Percentiles rank a stretch among this genome's conserved stretches.
Evolutionary conservation across 2,329 filamentous ascomycete genomes (phyloP).

Genomic region (Alternaria alternata): DNA sequence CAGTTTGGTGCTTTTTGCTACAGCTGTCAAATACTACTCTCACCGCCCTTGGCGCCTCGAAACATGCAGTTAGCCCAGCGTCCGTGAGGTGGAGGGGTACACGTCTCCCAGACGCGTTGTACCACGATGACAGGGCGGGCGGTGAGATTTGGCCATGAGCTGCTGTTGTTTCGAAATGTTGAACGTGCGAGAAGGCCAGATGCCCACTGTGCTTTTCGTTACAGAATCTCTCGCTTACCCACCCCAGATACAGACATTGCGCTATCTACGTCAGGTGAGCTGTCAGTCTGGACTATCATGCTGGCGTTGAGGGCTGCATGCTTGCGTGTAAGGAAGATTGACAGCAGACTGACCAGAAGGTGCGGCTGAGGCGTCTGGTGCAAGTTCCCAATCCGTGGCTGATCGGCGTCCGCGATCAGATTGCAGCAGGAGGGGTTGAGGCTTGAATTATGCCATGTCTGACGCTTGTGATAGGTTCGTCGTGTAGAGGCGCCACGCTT

Average conservation of each 20-base stretch:
- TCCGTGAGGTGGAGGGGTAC: conserved; percentile 4
- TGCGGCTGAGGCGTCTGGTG: conserved; percentile 19
- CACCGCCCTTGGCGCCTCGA: conserved; percentile 8
- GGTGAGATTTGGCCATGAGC: conserved; percentile 10
- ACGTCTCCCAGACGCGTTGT: conserved; percentile 6
- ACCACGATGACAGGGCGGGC: conserved; percentile 3
- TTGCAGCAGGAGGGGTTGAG: conserved; percentile 14
- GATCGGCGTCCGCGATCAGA: conserved; percentile 22
- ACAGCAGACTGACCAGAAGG: background rate
- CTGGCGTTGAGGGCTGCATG: conserved; percentile 2
- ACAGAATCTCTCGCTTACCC: conserved; percentile 2
- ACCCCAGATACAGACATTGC: conserved; percentile 1
- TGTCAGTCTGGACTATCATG: background rate
- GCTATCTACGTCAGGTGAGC: background rate
- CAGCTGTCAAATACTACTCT: conserved; percentile 17
- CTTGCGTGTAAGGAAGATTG: conserved; percentile 1
- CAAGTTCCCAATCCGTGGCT: conserved; percentile 9
- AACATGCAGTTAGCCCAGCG: conserved; percentile 8
- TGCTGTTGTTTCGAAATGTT: conserved; percentile 4
- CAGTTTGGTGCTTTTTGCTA: conserved; percentile 16
- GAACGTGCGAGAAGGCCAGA: background rate
- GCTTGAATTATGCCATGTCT: conserved; percentile 7
- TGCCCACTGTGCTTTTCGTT: conserved; percentile 1
- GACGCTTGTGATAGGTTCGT: conserved; percentile 15
- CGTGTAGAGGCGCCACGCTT: conserved; percentile 12